A percentile compares a stretch with the other conserved stretches of the same genome.
These are phyloP conservation scores for Acorus calamus DNA, from an alignment of 106 monocot species.

Conservation along the genomic window DNA sequence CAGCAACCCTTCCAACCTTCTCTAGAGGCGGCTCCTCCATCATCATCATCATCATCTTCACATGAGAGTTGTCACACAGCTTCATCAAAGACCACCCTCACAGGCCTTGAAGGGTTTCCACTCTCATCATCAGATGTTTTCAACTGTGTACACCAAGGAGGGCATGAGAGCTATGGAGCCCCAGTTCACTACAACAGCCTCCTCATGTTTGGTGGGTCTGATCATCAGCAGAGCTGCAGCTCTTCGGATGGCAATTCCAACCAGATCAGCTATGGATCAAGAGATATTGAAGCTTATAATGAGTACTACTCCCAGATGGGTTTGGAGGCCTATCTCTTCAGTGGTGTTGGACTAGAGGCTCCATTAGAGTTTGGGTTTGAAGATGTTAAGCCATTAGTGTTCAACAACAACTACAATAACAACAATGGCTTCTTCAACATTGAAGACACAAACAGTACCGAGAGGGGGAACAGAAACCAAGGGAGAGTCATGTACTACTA, in stretches of 20 bases:
- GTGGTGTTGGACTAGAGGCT: constrained; percentile 14
- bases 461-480: too few species aligned
- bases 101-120: constrained; percentile 6
- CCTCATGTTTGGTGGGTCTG: constrained; percentile 14
- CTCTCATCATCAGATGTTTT: not conserved
- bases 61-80: constrained; percentile 1
- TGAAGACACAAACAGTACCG: constrained; percentile 11
- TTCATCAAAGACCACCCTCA: not conserved
- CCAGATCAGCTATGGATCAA: constrained; percentile 19
- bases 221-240: constrained; percentile 22
- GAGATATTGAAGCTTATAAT: constrained; percentile 1
- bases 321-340: constrained; percentile 26
- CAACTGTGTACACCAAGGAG: not conserved
- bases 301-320: constrained; percentile 8
- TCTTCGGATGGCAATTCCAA: constrained; percentile 21
- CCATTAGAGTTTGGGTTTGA: constrained; percentile 14
- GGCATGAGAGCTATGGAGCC: not conserved
- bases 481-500: too few species aligned
- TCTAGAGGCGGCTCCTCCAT: not conserved
- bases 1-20: constrained; percentile 9
- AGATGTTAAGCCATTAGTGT: constrained; percentile 17
- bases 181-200: constrained; percentile 9
- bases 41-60: constrained; percentile 1
- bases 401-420: not conserved
- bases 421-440: not conserved